Evolutionary conservation across 208 protist species (phyloP).

Genomic region (Crithidia expoeki): DNA sequence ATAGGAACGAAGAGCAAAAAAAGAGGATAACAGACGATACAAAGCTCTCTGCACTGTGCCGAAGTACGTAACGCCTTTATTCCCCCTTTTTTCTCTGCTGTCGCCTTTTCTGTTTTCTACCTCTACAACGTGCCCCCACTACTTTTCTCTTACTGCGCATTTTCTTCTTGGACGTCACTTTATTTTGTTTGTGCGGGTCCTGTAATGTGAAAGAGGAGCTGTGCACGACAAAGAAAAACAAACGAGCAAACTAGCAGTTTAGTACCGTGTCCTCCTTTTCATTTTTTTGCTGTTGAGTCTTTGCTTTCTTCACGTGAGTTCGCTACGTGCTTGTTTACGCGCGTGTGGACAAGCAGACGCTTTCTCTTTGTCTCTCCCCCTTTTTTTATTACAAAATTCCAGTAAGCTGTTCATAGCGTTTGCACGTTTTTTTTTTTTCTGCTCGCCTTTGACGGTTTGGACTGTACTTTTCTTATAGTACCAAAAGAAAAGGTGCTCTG

Average conservation of each 20-base stretch:
- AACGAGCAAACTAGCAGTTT: slow-evolving; percentile 4
- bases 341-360: neutral
- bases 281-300: neutral
- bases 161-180: neutral
- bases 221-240: slow-evolving; percentile 1
- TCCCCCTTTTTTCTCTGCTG: slow-evolving; percentile 1
- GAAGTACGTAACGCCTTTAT: neutral
- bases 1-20: neutral
- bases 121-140: neutral
- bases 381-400: slow-evolving; percentile 7
- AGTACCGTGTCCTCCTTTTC: neutral
- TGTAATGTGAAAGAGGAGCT: slow-evolving; percentile 1
- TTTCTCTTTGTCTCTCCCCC: neutral
- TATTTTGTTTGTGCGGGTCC: neutral
- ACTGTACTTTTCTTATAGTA: no score
- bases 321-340: neutral
- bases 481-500: no score
- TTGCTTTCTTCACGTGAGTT: neutral
- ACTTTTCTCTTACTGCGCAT: neutral
- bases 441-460: no score
- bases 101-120: neutral
- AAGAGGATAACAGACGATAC: neutral
- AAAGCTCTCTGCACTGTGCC: neutral
- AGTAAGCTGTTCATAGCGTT: neutral
- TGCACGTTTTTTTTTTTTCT: neutral